Evolutionary conservation across 2,329 filamentous ascomycete genomes (phyloP), one percentile per base, ranked within the genome.

Genomic region (Cadophora gregata): DNA sequence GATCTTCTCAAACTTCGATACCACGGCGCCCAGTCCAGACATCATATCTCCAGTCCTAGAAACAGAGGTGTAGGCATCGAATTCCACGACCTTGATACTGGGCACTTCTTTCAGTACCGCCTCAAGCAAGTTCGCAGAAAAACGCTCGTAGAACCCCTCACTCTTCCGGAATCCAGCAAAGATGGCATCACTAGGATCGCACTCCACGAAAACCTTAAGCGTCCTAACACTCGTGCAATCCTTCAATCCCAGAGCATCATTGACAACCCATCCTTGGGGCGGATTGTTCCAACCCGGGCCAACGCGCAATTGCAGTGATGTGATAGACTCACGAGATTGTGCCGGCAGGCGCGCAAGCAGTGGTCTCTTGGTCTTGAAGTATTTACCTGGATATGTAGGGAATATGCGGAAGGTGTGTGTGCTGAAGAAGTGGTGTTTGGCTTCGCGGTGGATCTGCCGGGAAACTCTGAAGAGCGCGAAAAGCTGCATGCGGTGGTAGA

Each of bases 351-450:
- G 87, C 6, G 88, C 85, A 31, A 94, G 81, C 0, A 94, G 81
- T 1, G 91, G 91, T 71, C 86, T 87, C 79, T 92, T 92, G 33
- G 88, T 88, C 79, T 92, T 90, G 81, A 91, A 91, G 78, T 90
- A 88, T 47, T 85, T 83, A 53, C 88, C 88, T 5, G 85, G 85
- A 25, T 85, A 81, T 3, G 84, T 88, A 14, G 90, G 89, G 73
- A 93, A 93, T 42, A 93, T 77, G 63, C 89, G 88, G 62, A 91
- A 85, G 0, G 84, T 82, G 62, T 86, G 84, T 9, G 82, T 83
- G 74, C 85, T 85, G 78, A 91, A 93, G 76, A 92, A 90, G 68
- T 84, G 81, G 71, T 88, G 84, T 0, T 86, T 85, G 0, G 89
- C 87, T 77, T 93, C 90, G 19, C 78, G 75, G 73, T 90, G 86